phyloP scores from a whole-genome alignment of 2,329 filamentous ascomycete species.

The Epichloe typhina region DNA sequence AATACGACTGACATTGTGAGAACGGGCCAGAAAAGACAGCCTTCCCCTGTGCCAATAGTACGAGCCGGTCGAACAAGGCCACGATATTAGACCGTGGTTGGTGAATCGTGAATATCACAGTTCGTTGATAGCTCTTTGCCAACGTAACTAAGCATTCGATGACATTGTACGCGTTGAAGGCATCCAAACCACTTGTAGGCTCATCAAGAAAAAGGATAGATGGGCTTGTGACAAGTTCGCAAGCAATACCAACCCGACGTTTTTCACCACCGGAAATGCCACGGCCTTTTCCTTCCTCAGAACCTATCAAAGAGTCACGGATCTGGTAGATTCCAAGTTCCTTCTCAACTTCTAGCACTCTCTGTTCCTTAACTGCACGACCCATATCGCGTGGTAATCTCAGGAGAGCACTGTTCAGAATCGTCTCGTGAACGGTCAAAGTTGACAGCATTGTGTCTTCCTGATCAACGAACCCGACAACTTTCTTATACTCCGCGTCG shows the following conservation, averaged over 20 bases:
- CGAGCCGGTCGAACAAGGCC: constrained; percentile 85
- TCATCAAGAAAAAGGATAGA: constrained; percentile 96
- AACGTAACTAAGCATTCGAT: constrained; percentile 90
- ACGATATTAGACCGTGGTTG: constrained; percentile 97
- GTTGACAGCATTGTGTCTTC: constrained; percentile 96
- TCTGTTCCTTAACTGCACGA: constrained; percentile 72
- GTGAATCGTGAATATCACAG: constrained; percentile 96
- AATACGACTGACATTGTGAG: constrained; percentile 77
- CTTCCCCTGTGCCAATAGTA: constrained; percentile 77
- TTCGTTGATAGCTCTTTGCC: constrained; percentile 92
- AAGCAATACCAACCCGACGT: constrained; percentile 89
- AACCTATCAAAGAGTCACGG: constrained; percentile 87
- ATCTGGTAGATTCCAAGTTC: constrained; percentile 93
- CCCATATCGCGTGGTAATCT: constrained; percentile 91
- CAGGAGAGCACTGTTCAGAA: constrained; percentile 82
- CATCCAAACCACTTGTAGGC: constrained; percentile 88
- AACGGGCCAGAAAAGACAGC: constrained; percentile 93
- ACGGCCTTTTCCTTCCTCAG: constrained; percentile 84
- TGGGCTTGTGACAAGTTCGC: constrained; percentile 91
- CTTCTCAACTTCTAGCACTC: constrained; percentile 84
- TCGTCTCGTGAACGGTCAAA: constrained; percentile 94
- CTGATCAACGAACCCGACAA: constrained; percentile 95
- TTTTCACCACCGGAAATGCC: constrained; percentile 97
- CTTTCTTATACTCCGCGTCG: constrained; percentile 75
- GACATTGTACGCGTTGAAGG: constrained; percentile 96